A percentile compares a stretch with the other conserved stretches of the same genome.
Evolutionary conservation across 2,329 filamentous ascomycete species (phyloP).

Genomic region (Neofusicoccum cordaticola): DNA sequence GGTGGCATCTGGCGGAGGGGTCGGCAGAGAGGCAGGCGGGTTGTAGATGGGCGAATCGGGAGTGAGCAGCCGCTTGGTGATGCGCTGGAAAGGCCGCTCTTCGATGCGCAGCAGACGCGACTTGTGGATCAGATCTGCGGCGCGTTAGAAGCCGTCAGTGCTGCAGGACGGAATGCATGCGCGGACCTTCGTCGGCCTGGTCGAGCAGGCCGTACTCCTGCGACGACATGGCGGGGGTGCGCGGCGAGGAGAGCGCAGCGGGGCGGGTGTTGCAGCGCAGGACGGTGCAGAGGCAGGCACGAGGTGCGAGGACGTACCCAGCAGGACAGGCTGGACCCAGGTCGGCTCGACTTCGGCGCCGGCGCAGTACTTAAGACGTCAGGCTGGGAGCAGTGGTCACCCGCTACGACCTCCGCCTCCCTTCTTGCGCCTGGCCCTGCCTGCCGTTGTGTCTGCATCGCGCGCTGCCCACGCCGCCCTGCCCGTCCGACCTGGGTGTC

Average conservation of each 20-base stretch:
- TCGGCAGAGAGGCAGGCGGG: slow-evolving; percentile 57
- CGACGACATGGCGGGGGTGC: slow-evolving; percentile 42
- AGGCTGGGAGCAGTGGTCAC: too few species aligned
- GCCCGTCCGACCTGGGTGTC: not conserved
- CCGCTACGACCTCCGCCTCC: not conserved
- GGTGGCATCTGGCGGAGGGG: slow-evolving; percentile 63
- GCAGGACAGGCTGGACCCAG: too few species aligned
- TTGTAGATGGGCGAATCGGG: slow-evolving; percentile 62
- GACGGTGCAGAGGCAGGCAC: not conserved
- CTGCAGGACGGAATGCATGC: not conserved
- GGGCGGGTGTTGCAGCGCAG: not conserved
- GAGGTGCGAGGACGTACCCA: too few species aligned
- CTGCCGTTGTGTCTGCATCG: not conserved
- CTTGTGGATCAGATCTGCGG: slow-evolving; percentile 78
- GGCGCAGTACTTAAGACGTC: not conserved
- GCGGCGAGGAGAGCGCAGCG: not conserved
- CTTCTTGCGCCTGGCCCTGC: not conserved
- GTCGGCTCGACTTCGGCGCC: too few species aligned
- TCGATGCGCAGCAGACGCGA: slow-evolving; percentile 83
- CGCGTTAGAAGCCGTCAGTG: slow-evolving; percentile 14
- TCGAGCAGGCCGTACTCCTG: slow-evolving; percentile 64
- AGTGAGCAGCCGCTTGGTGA: slow-evolving; percentile 75
- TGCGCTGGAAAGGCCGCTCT: slow-evolving; percentile 85
- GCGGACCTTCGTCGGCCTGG: slow-evolving; percentile 62
- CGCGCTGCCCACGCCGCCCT: too few species aligned